Base-by-base conservation (phyloP, 148 eudicot genomes). In the Euryodendron excelsum region DNA sequence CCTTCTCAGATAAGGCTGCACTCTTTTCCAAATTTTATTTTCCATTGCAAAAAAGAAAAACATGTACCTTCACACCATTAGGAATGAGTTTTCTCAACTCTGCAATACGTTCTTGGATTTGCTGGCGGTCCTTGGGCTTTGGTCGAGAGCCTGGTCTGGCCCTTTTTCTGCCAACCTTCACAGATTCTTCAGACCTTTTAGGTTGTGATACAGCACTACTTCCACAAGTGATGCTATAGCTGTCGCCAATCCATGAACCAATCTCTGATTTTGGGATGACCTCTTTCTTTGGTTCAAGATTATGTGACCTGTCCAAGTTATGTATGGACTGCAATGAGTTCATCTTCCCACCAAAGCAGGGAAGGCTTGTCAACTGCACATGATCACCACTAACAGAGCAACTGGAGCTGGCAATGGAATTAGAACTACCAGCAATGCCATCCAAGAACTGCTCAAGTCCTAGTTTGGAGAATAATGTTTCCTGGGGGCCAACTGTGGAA, bases 51-150 rank as follows among this genome's bases (percentile, higher is more conserved):
- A 15, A 21, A 75, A 36, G 39, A 18, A 14, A 17, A 28, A 72
- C 25, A 39, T 65, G 70, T 86, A 96, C 99, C 98, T 96, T 96
- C n/a, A 84, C 78, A 34, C 92, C 93, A 83, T 88, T 92, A 39
- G 98, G 99, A 64, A 93, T 87, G 61, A 93, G 88, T 31, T 90
- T 89, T 85, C 95, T 86, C 83, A 96, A 82, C 78, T 96, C 98
- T n/a, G 84, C 79, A 41, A 96, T 84, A 48, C 99, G 93, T 25
- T 90, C 99, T 52, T 86, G 84, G 66, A 96, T 96, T 84, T 81
- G 83, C 77, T 88, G 91, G 15, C 99, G 92, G 70, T 96, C 97
- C 85, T 90, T 93, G 34, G 95, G 95, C 90, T 93, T 91, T 1
- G 93, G 95, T 61, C 86, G 86, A 21, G 88, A 80, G 59, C 97